A percentile compares a stretch with the other conserved stretches of the same genome.
These are phyloP conservation scores for Wallemia mellicola DNA, from an alignment of 1,284 basidiomycete species.

Conservation along the genomic window DNA sequence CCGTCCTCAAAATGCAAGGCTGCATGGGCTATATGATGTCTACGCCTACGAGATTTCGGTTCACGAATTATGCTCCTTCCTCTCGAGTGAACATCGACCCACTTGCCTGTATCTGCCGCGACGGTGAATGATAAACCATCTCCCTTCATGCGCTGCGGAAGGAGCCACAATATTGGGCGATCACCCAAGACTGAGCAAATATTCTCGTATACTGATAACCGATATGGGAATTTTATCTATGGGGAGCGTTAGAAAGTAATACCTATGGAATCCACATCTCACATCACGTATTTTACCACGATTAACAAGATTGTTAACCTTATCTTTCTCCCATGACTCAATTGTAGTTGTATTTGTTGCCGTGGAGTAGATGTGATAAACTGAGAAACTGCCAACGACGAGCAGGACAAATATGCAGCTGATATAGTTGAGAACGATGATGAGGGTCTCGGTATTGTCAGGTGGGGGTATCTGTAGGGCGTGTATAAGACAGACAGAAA, in stretches of 20 bases:
- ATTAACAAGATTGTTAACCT: constrained; percentile 51
- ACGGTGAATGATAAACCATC: background rate
- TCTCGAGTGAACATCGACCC: background rate
- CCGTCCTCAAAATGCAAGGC: background rate
- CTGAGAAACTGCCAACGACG: constrained; percentile 56
- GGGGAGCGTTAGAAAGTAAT: constrained; percentile 2
- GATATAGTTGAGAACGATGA: constrained; percentile 63
- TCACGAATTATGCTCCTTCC: background rate
- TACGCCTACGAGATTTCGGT: background rate
- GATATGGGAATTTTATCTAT: constrained; percentile 67
- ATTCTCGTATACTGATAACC: constrained; percentile 1
- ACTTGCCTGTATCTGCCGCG: background rate
- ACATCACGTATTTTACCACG: constrained; percentile 61
- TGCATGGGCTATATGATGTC: background rate
- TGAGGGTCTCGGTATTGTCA: constrained; percentile 35
- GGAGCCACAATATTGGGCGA: background rate
- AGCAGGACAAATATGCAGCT: constrained; percentile 57
- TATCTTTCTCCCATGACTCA: constrained; percentile 93
- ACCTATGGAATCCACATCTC: constrained; percentile 7
- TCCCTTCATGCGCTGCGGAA: background rate
- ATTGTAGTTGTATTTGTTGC: constrained; percentile 71
- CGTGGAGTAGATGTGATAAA: constrained; percentile 69
- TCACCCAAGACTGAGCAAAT: background rate
- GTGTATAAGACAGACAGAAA: background rate
- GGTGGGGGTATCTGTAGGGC: constrained; percentile 16